These are phyloP conservation scores for Microdochium bolleyi DNA, from an alignment of 2,329 filamentous ascomycete species.

Conservation along the genomic window DNA sequence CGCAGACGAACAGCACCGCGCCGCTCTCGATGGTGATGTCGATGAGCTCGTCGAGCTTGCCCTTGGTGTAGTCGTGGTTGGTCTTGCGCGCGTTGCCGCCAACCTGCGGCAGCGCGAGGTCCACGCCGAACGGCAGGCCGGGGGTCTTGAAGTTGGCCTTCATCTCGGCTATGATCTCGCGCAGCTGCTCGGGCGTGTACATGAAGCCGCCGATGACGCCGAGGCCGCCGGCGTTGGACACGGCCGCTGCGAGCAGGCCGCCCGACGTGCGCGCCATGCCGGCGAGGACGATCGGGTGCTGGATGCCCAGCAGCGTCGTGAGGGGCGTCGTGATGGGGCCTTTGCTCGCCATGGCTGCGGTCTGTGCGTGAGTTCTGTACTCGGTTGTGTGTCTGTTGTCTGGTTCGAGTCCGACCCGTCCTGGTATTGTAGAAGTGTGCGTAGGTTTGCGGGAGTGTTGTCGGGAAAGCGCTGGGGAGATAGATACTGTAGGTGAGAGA, in stretches of 20 bases:
- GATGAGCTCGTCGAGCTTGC: slow-evolving; percentile 80
- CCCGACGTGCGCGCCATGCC: slow-evolving; percentile 24
- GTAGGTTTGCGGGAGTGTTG: too few relatives aligned
- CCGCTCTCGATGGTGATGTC: slow-evolving; percentile 78
- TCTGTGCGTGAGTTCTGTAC: too few relatives aligned
- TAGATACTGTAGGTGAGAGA: too few relatives aligned
- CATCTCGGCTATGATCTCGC: slow-evolving; percentile 76
- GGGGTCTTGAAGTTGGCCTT: slow-evolving; percentile 63
- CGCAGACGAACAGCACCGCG: slow-evolving; percentile 78
- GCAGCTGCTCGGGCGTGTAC: slow-evolving; percentile 68
- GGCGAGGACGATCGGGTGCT: slow-evolving; percentile 30
- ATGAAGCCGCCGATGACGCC: slow-evolving; percentile 66
- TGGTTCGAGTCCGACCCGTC: too few relatives aligned
- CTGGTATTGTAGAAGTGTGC: too few relatives aligned
- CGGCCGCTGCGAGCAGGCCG: slow-evolving; percentile 71
- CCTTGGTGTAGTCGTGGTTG: slow-evolving; percentile 92
- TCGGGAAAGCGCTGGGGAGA: too few relatives aligned
- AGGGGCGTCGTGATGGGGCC: slow-evolving; percentile 68
- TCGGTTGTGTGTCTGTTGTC: too few relatives aligned
- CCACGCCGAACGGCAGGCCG: slow-evolving; percentile 77
- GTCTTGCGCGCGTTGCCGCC: slow-evolving; percentile 79
- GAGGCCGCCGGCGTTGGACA: slow-evolving; percentile 82
- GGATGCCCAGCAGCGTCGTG: slow-evolving; percentile 59
- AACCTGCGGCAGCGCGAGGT: slow-evolving; percentile 84
- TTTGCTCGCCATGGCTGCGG: slow-evolving; percentile 26